Evolutionary conservation across 2,329 filamentous ascomycete genomes (phyloP).

Genomic region (Fusarium sp.): DNA sequence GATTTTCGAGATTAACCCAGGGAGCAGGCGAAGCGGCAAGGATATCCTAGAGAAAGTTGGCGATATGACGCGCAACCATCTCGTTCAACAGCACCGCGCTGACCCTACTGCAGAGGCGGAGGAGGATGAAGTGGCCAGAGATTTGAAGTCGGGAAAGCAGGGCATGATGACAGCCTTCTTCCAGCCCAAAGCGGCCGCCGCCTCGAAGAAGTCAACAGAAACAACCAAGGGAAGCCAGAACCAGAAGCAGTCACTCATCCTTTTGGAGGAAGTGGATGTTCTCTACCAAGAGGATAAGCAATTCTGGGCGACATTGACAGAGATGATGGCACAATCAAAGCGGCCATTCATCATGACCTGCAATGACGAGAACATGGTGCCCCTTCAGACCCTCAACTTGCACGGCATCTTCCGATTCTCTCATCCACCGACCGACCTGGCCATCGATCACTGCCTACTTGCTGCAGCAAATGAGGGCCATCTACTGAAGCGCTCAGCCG

Average conservation of each 20-base stretch:
- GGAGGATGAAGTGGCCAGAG: slow-evolving; percentile 55
- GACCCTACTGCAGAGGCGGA: slow-evolving; percentile 46
- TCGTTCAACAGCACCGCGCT: slow-evolving; percentile 71
- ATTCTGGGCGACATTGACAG: slow-evolving; percentile 88
- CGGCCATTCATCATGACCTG: slow-evolving; percentile 96
- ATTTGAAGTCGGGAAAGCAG: slow-evolving; percentile 77
- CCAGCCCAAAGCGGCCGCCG: slow-evolving; percentile 61
- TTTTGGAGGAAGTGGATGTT: slow-evolving; percentile 93
- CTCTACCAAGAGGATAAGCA: slow-evolving; percentile 96
- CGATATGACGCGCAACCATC: slow-evolving; percentile 96
- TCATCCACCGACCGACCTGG: slow-evolving; percentile 73
- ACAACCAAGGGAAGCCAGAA: slow-evolving; percentile 54
- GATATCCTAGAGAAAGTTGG: slow-evolving; percentile 93
- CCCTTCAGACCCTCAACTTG: slow-evolving; percentile 78
- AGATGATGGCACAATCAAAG: slow-evolving; percentile 85
- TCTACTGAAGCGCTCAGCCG: slow-evolving; percentile 73
- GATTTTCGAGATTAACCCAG: slow-evolving; percentile 93
- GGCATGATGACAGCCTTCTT: slow-evolving; percentile 87
- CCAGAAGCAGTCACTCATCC: slow-evolving; percentile 94
- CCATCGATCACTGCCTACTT: slow-evolving; percentile 83
- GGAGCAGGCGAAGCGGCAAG: slow-evolving; percentile 85
- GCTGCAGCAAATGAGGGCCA: slow-evolving; percentile 93
- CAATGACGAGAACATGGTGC: slow-evolving; percentile 88
- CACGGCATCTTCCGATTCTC: slow-evolving; percentile 87
- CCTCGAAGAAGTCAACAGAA: slow-evolving; percentile 44